Percentiles rank a stretch among this genome's conserved stretches.
These are phyloP conservation scores for Pharnaceum exiguum DNA, from an alignment of 148 eudicot genomes.

Conservation along the genomic window DNA sequence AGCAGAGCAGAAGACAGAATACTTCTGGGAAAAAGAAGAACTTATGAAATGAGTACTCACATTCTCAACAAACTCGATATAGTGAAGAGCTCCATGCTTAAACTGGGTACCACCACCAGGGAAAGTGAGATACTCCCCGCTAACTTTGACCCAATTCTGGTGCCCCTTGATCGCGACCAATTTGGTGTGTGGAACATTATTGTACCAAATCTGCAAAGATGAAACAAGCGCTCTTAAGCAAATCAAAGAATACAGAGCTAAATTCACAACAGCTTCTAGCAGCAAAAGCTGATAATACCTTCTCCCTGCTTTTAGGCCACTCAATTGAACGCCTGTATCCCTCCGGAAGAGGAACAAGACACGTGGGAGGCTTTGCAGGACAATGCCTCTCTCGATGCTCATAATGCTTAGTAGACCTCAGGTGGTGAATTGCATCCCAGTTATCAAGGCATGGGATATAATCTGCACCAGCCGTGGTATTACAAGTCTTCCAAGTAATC, in stretches of 20 bases:
- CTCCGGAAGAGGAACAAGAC: slow-evolving; percentile 89
- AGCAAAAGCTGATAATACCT: slow-evolving; percentile 28
- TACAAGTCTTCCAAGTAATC: slow-evolving; percentile 62
- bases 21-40: background rate
- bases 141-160: slow-evolving; percentile 96
- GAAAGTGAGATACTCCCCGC: slow-evolving; percentile 85
- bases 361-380: slow-evolving; percentile 78
- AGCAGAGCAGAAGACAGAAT: background rate
- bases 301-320: slow-evolving; percentile 93
- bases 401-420: slow-evolving; percentile 72
- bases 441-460: slow-evolving; percentile 96
- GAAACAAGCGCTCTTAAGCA: background rate
- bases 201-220: slow-evolving; percentile 78
- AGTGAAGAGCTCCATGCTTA: slow-evolving; percentile 94
- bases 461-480: slow-evolving; percentile 75
- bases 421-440: slow-evolving; percentile 62
- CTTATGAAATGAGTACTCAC: slow-evolving; percentile 30
- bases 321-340: slow-evolving; percentile 70
- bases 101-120: slow-evolving; percentile 99
- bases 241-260: background rate
- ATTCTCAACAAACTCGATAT: slow-evolving; percentile 80
- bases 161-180: slow-evolving; percentile 82
- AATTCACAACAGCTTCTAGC: background rate
- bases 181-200: slow-evolving; percentile 86
- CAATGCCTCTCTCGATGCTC: slow-evolving; percentile 95